phyloP scores from a whole-genome alignment of 345 rosid genomes.

The Lepidium africanum region DNA sequence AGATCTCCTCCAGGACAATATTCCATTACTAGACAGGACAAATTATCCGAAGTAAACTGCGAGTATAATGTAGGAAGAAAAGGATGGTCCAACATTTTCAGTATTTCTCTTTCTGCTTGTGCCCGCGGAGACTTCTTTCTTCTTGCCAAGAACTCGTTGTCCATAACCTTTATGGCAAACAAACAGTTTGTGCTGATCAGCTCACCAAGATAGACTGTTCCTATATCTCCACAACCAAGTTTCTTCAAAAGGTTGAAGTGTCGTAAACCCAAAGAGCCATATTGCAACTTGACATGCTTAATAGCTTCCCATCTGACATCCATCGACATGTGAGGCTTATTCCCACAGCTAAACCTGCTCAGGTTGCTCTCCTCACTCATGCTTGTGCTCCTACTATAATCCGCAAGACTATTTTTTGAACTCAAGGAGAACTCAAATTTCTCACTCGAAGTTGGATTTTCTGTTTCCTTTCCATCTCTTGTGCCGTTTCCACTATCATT shows the following conservation, averaged over 20 bases:
- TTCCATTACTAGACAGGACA: slow-evolving; percentile 94
- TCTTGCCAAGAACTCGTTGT: slow-evolving; percentile 82
- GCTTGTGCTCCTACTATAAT: slow-evolving; percentile 88
- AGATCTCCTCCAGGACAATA: slow-evolving; percentile 98
- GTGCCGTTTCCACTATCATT: slow-evolving; percentile 23
- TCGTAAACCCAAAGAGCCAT: slow-evolving; percentile 55
- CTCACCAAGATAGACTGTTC: slow-evolving; percentile 93
- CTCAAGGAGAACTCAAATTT: slow-evolving; percentile 83
- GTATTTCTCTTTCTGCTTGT: slow-evolving; percentile 83
- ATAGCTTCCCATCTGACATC: slow-evolving; percentile 90
- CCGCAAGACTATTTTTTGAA: slow-evolving; percentile 84
- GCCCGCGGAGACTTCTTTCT: slow-evolving; percentile 93
- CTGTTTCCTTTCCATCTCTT: slow-evolving; percentile 32
- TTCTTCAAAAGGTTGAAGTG: slow-evolving; percentile 87
- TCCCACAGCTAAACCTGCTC: slow-evolving; percentile 80
- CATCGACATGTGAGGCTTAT: slow-evolving; percentile 96
- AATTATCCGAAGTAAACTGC: slow-evolving; percentile 79
- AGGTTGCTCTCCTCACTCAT: slow-evolving; percentile 82
- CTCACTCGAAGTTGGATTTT: slow-evolving; percentile 45
- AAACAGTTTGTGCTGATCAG: slow-evolving; percentile 69
- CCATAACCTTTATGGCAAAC: slow-evolving; percentile 97
- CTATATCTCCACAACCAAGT: slow-evolving; percentile 98
- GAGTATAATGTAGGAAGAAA: slow-evolving; percentile 91
- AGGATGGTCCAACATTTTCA: slow-evolving; percentile 89
- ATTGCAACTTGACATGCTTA: slow-evolving; percentile 46